A percentile compares a stretch with the other conserved stretches of the same genome.
Evolutionary conservation across 2,329 filamentous ascomycete species (phyloP).

Genomic region (Aspergillus unguis): DNA sequence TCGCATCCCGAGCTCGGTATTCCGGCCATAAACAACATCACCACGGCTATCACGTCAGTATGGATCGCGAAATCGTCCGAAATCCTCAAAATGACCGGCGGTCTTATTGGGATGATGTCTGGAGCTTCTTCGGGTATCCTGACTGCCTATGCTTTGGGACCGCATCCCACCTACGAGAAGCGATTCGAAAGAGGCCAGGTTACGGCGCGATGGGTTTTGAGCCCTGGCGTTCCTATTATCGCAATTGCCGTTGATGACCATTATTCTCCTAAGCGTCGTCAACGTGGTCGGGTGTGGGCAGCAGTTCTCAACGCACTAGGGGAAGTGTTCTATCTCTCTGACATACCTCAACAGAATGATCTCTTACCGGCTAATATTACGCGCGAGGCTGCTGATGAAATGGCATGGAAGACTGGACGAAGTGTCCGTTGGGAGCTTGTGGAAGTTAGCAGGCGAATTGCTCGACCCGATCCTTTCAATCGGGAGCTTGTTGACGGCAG

Average conservation of each 20-base stretch:
- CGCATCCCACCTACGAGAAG: slow-evolving; percentile 56
- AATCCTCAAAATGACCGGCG: slow-evolving; percentile 69
- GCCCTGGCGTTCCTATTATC: slow-evolving; percentile 89
- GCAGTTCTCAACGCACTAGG: slow-evolving; percentile 90
- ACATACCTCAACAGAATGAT: slow-evolving; percentile 60
- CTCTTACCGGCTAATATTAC: slow-evolving; percentile 44
- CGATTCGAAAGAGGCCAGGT: slow-evolving; percentile 70
- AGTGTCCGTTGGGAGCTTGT: slow-evolving; percentile 77
- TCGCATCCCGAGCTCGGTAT: slow-evolving; percentile 68
- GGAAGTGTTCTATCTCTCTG: slow-evolving; percentile 80
- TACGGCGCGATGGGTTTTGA: slow-evolving; percentile 83
- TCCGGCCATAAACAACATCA: slow-evolving; percentile 67
- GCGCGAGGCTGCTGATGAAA: slow-evolving; percentile 55
- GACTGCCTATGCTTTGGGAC: slow-evolving; percentile 73
- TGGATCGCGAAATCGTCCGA: slow-evolving; percentile 85
- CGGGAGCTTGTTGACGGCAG: slow-evolving; percentile 65
- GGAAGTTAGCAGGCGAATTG: slow-evolving; percentile 70
- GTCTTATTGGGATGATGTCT: slow-evolving; percentile 75
- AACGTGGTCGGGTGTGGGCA: slow-evolving; percentile 76
- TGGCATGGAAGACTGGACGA: slow-evolving; percentile 78
- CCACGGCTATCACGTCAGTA: slow-evolving; percentile 70
- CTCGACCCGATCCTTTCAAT: slow-evolving; percentile 69
- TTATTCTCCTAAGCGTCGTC: slow-evolving; percentile 68
- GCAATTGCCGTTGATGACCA: slow-evolving; percentile 78
- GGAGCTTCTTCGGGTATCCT: slow-evolving; percentile 82